Conservation (phyloP, 163 green algal species). For the Chlamydomonas reinhardtii region DNA sequence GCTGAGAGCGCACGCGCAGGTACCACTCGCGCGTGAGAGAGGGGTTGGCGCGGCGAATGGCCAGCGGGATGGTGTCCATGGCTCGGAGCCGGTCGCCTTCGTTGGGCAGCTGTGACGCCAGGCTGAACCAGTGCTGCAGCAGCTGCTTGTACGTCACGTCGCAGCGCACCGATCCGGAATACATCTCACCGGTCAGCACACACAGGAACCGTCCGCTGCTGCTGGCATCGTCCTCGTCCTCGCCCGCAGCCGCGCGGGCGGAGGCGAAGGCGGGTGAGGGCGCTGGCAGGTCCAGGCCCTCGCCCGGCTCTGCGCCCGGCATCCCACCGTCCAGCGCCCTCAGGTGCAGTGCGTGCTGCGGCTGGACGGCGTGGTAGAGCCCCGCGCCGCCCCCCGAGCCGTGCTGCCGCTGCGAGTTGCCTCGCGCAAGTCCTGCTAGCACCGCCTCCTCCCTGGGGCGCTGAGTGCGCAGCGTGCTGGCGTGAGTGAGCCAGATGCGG, state of each 20-base stretch:
- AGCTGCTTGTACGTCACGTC: slow-evolving; percentile 57
- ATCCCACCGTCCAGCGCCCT: too few relatives aligned
- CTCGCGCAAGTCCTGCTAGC: too few relatives aligned
- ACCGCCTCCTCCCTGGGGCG: neutral
- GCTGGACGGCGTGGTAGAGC: too few relatives aligned
- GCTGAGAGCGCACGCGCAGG: slow-evolving; percentile 55
- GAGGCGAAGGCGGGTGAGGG: slow-evolving; percentile 6
- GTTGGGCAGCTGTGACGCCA: slow-evolving; percentile 34
- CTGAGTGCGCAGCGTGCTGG: slow-evolving; percentile 44
- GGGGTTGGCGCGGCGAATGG: slow-evolving; percentile 60
- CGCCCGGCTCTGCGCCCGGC: too few relatives aligned
- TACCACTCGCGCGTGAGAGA: slow-evolving; percentile 61
- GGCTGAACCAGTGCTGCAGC: slow-evolving; percentile 53
- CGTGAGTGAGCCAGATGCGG: slow-evolving; percentile 51
- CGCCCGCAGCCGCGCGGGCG: neutral
- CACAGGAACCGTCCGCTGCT: slow-evolving; percentile 49
- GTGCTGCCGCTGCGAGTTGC: too few relatives aligned
- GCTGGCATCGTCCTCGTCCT: neutral
- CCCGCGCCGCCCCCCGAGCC: too few relatives aligned
- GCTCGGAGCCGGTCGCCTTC: slow-evolving; percentile 52
- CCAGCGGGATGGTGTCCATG: slow-evolving; percentile 60
- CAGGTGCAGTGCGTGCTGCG: too few relatives aligned
- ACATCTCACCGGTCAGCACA: slow-evolving; percentile 47
- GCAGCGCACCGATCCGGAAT: slow-evolving; percentile 8
- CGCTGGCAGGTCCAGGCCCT: slow-evolving; percentile 24